Evolutionary conservation across 1,139 yeast species (phyloP), one percentile per base, ranked within the genome.

Genomic region (Candida anutae): DNA sequence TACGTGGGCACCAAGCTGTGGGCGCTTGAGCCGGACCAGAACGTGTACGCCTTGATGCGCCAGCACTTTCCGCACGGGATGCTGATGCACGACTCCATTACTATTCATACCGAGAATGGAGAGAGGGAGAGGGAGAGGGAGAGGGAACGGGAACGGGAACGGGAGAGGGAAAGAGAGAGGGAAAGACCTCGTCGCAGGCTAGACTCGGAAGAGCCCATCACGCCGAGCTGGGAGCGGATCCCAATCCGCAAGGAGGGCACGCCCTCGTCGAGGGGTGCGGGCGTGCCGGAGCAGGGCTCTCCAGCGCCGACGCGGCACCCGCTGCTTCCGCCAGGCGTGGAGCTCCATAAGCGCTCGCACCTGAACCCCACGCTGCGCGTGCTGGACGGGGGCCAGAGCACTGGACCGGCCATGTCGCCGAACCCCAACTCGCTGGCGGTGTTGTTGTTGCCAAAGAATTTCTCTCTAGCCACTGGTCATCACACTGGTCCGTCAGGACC

Each of bases 61-160:
- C 58, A 58, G 17, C 67, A 69, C 42, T 82, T 59, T 44, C 87
- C 90, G 0, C 50, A 60, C 12, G 88, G 88, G 0, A 82, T 81
- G 88, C 37, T 53, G 2, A 72, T 80, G 69, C 55, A 58, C 13
- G 87, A 81, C 33, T 83, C 94, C 0, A 61, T 82, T 13, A 47
- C 80, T 2, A 64, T 81, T 9, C 23, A 22, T 4, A 12, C n/a
- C 11, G 23, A 13, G 10, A 12, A 12, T 22, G 13, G 13, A 9
- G n/a, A n/a, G n/a, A n/a, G n/a, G n/a, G n/a, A n/a, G n/a, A n/a
- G n/a, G n/a, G n/a, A n/a, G n/a, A n/a, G n/a, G n/a, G n/a, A n/a
- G n/a, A n/a, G n/a, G n/a, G n/a, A n/a, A n/a, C n/a, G n/a, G n/a
- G n/a, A n/a, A n/a, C n/a, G n/a, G n/a, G n/a, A n/a, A n/a, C n/a